phyloP scores from a whole-genome alignment of 1,284 basidiomycete species.

The Ganoderma resinaceum region DNA sequence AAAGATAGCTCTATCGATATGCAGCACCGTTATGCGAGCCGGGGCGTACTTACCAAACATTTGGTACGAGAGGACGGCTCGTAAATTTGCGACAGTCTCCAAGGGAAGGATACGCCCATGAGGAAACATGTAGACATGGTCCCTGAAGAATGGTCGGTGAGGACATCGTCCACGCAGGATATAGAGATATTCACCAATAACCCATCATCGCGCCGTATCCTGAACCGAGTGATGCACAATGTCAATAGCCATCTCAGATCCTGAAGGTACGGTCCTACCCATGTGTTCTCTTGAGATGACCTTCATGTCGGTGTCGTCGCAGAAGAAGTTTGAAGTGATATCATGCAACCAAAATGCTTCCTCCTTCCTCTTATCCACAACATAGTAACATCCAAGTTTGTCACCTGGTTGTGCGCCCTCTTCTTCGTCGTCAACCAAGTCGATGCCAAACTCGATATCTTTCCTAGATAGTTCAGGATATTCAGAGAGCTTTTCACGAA shows the following conservation, averaged over 20 bases:
- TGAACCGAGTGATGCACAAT: neutral
- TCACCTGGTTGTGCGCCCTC: neutral
- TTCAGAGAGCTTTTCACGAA: neutral
- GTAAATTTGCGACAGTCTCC: conserved; percentile 9
- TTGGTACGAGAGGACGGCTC: conserved; percentile 8
- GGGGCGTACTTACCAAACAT: conserved; percentile 18
- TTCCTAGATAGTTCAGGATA: neutral
- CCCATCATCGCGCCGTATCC: neutral
- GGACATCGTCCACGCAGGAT: neutral
- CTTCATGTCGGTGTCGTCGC: neutral
- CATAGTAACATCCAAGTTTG: neutral
- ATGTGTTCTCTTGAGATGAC: neutral
- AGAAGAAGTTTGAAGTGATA: neutral
- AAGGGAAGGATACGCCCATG: conserved; percentile 4
- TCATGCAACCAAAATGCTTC: neutral
- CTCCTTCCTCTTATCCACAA: neutral
- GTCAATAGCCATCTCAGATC: neutral
- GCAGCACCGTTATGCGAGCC: no score
- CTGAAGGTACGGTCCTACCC: neutral
- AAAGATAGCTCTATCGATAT: no score
- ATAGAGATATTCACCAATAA: neutral
- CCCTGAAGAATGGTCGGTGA: conserved; percentile 13
- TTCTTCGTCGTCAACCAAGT: neutral
- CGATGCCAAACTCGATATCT: neutral
- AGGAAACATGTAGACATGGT: conserved; percentile 33